Conservation (phyloP, 78 protist species). For the Emiliania huxleyi region DNA sequence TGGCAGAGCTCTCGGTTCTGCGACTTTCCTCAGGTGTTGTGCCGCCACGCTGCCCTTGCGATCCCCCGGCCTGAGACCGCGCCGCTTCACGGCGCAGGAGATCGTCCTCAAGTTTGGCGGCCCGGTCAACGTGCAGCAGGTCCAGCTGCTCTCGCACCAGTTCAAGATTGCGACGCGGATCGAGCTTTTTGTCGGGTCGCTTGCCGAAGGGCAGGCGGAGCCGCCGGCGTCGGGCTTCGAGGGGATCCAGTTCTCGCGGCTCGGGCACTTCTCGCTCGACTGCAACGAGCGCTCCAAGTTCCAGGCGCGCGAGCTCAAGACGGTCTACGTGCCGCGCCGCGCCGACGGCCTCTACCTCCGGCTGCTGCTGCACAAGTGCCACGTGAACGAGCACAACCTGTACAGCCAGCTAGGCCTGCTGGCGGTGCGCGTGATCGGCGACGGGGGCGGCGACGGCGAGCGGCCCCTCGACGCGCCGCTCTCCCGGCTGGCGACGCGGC, state of each 20-base stretch:
- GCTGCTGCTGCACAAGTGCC: constrained; percentile 46
- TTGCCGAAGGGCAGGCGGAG: not conserved
- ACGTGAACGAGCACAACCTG: constrained; percentile 48
- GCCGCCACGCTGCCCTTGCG: too few relatives aligned
- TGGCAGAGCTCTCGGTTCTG: constrained; percentile 44
- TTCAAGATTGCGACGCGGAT: constrained; percentile 38
- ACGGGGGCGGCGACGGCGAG: not conserved
- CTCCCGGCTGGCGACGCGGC: not conserved
- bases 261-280: constrained; percentile 47
- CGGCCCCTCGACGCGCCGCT: not conserved
- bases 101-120: constrained; percentile 32
- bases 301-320: constrained; percentile 59
- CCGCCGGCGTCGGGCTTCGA: not conserved
- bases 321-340: constrained; percentile 26
- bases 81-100: too few relatives aligned
- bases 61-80: too few relatives aligned
- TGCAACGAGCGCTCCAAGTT: constrained; percentile 16
- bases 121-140: not conserved
- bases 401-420: constrained; percentile 52
- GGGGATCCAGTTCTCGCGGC: not conserved
- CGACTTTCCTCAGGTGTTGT: constrained; percentile 54
- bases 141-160: constrained; percentile 50
- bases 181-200: constrained; percentile 31
- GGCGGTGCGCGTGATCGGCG: constrained; percentile 21
- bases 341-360: not conserved